Evolutionary conservation across 345 rosid genomes (phyloP).

Genomic region (Euphorbia tirucalli): DNA sequence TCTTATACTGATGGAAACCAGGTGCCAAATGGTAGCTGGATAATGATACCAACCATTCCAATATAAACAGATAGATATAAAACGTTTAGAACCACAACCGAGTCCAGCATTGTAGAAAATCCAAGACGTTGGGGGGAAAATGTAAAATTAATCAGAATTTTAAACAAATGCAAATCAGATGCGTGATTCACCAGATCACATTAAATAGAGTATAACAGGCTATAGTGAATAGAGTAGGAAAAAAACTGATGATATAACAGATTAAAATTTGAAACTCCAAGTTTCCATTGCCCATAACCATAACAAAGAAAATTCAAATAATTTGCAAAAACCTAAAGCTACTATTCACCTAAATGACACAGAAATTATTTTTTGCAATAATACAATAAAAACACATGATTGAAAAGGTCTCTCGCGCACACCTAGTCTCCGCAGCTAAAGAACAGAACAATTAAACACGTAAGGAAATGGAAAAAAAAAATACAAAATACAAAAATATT

Average conservation of each 20-base stretch:
- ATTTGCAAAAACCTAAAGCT: neutral
- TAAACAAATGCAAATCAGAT: slow-evolving; percentile 1
- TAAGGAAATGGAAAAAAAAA: slow-evolving; percentile 4
- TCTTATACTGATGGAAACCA: neutral
- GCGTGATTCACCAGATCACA: neutral
- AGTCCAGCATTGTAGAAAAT: slow-evolving; percentile 7
- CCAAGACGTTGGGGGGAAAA: neutral
- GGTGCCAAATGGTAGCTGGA: neutral
- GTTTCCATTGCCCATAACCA: neutral
- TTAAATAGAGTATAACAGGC: neutral
- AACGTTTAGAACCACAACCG: neutral
- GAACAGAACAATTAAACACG: slow-evolving; percentile 12
- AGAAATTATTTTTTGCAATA: neutral
- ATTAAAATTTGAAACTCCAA: neutral
- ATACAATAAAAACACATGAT: neutral
- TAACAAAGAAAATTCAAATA: neutral
- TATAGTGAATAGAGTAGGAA: neutral
- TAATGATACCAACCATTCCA: neutral
- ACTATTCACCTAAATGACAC: slow-evolving; percentile 3
- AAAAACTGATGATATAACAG: neutral
- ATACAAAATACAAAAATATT: neutral
- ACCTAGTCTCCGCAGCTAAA: neutral
- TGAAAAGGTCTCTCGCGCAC: neutral
- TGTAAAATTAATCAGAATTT: neutral
- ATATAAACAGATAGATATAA: slow-evolving; percentile 1